These are phyloP conservation scores for Grammothele lineata DNA, from an alignment of 768 basidiomycete genomes.

Conservation along the genomic window DNA sequence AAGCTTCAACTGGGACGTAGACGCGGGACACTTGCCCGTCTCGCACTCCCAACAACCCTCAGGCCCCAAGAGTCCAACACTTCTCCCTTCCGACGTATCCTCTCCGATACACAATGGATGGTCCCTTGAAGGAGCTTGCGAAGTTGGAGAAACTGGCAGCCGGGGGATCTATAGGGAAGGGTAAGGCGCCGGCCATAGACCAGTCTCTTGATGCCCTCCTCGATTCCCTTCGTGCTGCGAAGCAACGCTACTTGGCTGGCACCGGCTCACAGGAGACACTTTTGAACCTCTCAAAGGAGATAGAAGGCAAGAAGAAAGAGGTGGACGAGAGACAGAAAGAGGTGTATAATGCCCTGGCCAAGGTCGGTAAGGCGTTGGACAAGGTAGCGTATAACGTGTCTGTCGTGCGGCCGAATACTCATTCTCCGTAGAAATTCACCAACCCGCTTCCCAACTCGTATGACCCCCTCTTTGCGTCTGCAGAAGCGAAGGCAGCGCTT, in stretches of 20 bases:
- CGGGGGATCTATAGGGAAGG: conserved; percentile 36
- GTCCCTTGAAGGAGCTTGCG: conserved; percentile 69
- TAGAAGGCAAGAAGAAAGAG: conserved; percentile 76
- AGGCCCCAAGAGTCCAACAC: no score
- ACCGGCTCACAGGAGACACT: conserved; percentile 47
- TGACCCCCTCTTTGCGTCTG: conserved; percentile 60
- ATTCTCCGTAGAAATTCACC: conserved; percentile 37
- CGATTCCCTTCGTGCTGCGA: conserved; percentile 50
- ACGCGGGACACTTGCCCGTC: no score
- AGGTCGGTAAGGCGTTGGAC: conserved; percentile 83
- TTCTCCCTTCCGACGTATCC: no score
- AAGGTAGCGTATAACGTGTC: conserved; percentile 78
- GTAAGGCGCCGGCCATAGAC: conserved; percentile 48
- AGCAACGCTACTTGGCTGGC: conserved; percentile 46
- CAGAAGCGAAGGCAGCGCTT: conserved; percentile 53
- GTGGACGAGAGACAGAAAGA: conserved; percentile 89
- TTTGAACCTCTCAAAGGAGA: conserved; percentile 46
- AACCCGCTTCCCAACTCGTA: conserved; percentile 65
- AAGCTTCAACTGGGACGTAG: no score
- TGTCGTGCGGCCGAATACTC: no score
- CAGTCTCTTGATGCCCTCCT: conserved; percentile 66
- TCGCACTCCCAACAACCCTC: no score
- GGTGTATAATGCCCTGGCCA: conserved; percentile 69
- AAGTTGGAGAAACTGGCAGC: conserved; percentile 67
- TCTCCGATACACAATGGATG: conserved; percentile 77